Evolutionary conservation across 2,329 filamentous ascomycete genomes (phyloP).

Genomic region (Trichoderma endophyticum): DNA sequence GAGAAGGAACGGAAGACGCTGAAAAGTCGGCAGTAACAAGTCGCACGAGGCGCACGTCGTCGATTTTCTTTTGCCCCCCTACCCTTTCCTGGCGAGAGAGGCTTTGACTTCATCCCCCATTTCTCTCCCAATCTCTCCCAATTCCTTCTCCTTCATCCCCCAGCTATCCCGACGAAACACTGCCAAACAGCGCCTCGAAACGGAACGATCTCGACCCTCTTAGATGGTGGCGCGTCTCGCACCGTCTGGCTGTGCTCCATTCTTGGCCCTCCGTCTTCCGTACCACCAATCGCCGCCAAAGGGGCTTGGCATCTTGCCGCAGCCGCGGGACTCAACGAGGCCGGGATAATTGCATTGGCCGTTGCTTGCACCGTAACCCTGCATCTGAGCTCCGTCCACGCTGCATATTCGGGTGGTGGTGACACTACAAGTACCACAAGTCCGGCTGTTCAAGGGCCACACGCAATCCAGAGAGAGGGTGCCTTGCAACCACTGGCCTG

Average conservation of each 20-base stretch:
- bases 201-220: not conserved
- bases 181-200: not conserved
- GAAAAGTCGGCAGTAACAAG: conserved; percentile 3
- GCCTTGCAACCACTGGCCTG: conserved; percentile 4
- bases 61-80: conserved; percentile 4
- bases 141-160: not conserved
- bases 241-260: not conserved
- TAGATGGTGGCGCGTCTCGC: not conserved
- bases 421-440: not conserved
- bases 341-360: not conserved
- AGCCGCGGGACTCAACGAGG: conserved; percentile 5
- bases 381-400: not conserved
- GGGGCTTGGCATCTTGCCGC: conserved; percentile 9
- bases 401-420: not conserved
- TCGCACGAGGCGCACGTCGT: conserved; percentile 3
- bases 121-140: not conserved
- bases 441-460: not conserved
- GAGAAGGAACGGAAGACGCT: conserved; percentile 1
- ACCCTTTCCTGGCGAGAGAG: not conserved
- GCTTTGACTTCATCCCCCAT: not conserved
- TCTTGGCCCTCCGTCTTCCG: not conserved
- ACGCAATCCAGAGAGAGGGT: not conserved
- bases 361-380: not conserved
- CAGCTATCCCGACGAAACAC: not conserved
- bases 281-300: conserved; percentile 5